phyloP scores from a whole-genome alignment of 2,329 filamentous ascomycete species.

The Talaromyces sp. region DNA sequence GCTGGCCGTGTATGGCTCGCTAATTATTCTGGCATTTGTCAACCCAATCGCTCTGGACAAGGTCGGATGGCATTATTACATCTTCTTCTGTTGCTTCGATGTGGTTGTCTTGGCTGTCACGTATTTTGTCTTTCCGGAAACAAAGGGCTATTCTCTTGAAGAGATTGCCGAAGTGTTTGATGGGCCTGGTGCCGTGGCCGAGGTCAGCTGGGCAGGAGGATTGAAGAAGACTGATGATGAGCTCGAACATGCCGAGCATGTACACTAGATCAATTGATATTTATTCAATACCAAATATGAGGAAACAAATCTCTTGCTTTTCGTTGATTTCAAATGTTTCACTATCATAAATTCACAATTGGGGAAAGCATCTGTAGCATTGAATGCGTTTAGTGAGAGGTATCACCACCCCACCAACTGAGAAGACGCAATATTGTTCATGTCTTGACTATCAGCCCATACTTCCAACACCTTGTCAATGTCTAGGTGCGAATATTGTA shows the following conservation, averaged over 20 bases:
- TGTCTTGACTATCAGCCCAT: slow-evolving; percentile 2
- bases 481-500: slow-evolving; percentile 1
- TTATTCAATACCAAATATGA: background rate
- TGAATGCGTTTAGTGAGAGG: background rate
- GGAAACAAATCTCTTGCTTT: background rate
- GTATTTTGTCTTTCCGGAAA: slow-evolving; percentile 50
- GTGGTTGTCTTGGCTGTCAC: slow-evolving; percentile 46
- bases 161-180: slow-evolving; percentile 40
- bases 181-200: slow-evolving; percentile 12
- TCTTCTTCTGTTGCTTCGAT: slow-evolving; percentile 53
- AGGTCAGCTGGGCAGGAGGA: background rate
- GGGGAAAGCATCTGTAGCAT: background rate
- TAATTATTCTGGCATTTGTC: slow-evolving; percentile 23
- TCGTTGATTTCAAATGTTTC: background rate
- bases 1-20: slow-evolving; percentile 19
- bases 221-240: background rate
- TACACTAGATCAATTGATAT: background rate
- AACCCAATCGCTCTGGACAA: slow-evolving; percentile 15
- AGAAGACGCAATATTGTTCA: background rate
- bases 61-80: slow-evolving; percentile 32
- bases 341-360: background rate
- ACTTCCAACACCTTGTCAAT: slow-evolving; percentile 3
- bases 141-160: slow-evolving; percentile 48
- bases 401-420: background rate
- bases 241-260: background rate